Percentiles rank a stretch among this genome's conserved stretches.
Conservation (phyloP, 768 basidiomycete genomes). For the Mycena galopus region DNA sequence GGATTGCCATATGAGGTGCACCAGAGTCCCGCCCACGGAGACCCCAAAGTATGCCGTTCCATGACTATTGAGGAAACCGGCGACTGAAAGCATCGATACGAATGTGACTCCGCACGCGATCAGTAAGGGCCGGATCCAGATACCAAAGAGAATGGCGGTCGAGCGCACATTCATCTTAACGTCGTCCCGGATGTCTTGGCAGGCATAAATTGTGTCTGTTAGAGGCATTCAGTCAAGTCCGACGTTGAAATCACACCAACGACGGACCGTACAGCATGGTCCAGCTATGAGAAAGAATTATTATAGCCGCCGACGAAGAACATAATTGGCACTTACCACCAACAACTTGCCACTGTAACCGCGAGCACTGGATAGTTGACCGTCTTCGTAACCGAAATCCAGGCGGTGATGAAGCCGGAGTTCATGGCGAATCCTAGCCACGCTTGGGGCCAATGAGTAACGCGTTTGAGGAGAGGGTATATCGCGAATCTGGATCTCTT, state of each 20-base stretch:
- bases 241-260: background rate
- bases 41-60: slow-evolving; percentile 61
- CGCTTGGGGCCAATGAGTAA: slow-evolving; percentile 73
- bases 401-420: slow-evolving; percentile 64
- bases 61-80: slow-evolving; percentile 67
- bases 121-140: slow-evolving; percentile 69
- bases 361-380: slow-evolving; percentile 48
- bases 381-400: slow-evolving; percentile 55
- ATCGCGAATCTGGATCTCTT: slow-evolving; percentile 50
- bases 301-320: background rate
- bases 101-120: slow-evolving; percentile 65
- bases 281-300: slow-evolving; percentile 14
- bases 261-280: slow-evolving; percentile 31
- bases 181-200: slow-evolving; percentile 84
- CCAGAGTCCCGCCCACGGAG: slow-evolving; percentile 58
- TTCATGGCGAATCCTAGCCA: slow-evolving; percentile 74
- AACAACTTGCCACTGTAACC: slow-evolving; percentile 29
- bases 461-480: slow-evolving; percentile 68
- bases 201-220: slow-evolving; percentile 79
- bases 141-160: slow-evolving; percentile 80
- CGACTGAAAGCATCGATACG: slow-evolving; percentile 61
- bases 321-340: background rate
- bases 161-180: slow-evolving; percentile 79
- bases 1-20: slow-evolving; percentile 64
- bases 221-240: background rate